A percentile compares a stretch with the other conserved stretches of the same genome.
Conservation (phyloP, 352 stramenopile species). For the Pythium phragmitis region DNA sequence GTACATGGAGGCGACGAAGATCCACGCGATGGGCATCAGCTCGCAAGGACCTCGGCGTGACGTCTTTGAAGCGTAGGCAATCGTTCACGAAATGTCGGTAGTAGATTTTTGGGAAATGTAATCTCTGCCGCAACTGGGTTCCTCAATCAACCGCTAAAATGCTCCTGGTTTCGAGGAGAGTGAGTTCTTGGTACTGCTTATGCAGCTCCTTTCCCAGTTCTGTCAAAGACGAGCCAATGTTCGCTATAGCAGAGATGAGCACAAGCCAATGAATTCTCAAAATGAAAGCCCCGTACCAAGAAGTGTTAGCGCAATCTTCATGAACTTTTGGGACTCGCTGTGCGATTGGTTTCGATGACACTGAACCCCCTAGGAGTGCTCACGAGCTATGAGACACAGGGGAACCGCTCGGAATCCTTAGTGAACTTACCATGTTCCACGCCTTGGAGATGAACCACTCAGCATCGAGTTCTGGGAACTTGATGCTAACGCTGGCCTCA, state of each 20-base stretch:
- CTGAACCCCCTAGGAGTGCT: conserved; percentile 22
- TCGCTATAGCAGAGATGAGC: conserved; percentile 2
- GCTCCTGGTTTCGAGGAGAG: neutral
- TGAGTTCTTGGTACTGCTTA: conserved; percentile 20
- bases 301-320: conserved; percentile 22
- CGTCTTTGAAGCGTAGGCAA: conserved; percentile 32
- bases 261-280: neutral
- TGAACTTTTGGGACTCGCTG: conserved; percentile 24
- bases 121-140: neutral
- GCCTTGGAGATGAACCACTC: conserved; percentile 77
- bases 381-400: neutral
- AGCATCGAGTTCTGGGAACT: conserved; percentile 43
- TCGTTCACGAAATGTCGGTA: neutral
- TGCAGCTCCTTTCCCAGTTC: conserved; percentile 20
- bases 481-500: conserved; percentile 42
- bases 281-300: conserved; percentile 10
- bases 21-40: conserved; percentile 51
- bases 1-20: conserved; percentile 79
- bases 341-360: conserved; percentile 22
- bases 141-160: conserved; percentile 13
- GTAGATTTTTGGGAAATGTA: conserved; percentile 2
- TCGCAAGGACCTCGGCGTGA: conserved; percentile 37
- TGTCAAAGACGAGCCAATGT: conserved; percentile 12
- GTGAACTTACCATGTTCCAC: conserved; percentile 63
- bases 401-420: neutral